Evolutionary conservation across 495 filamentous ascomycete genomes (phyloP), one percentile per base, ranked within the genome.

Genomic region (Podospora conica): DNA sequence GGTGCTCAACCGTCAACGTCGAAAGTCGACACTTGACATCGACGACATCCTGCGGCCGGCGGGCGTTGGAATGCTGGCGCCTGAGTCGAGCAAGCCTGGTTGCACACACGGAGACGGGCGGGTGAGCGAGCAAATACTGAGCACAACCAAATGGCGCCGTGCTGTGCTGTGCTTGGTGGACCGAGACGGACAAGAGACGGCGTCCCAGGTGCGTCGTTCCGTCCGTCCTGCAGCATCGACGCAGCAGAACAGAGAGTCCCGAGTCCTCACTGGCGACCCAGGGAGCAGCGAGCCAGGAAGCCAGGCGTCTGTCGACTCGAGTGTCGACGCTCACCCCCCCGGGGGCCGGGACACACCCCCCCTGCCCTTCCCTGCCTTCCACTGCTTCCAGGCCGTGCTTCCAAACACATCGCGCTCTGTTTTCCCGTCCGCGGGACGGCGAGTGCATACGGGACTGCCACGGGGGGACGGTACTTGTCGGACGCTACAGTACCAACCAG

Each of bases 311-410:
- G n/a, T n/a, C 22, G 24, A 29, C 24, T 20, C 54, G 33, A 59
- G 63, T 18, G 61, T 70, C 64, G 58, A 58, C 59, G 62, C 64
- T n/a, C 65, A 55, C 59, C 60, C 61, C 55, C 33, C 33, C 53
- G 58, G 55, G 57, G 55, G 61, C 27, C 62, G 24, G 12, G 10
- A 23, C 4, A 53, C 55, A 21, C n/a, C n/a, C 28, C 64, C 67
- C 66, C 61, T 66, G 63, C 31, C 65, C 57, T 55, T 64, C 63
- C 22, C 55, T 63, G 65, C 25, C 69, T 71, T 71, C 69, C 59
- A 70, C 61, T 65, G 69, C 68, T 75, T 72, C 68, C 55, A 70
- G 61, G 60, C 57, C 65, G 55, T 58, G 40, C 66, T 75, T 71
- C 69, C 61, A 71, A 69, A 71, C 69, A 68, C 66, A 64, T 58